These are phyloP conservation scores for Boechera stricta DNA, from an alignment of 345 rosid species.

Conservation along the genomic window DNA sequence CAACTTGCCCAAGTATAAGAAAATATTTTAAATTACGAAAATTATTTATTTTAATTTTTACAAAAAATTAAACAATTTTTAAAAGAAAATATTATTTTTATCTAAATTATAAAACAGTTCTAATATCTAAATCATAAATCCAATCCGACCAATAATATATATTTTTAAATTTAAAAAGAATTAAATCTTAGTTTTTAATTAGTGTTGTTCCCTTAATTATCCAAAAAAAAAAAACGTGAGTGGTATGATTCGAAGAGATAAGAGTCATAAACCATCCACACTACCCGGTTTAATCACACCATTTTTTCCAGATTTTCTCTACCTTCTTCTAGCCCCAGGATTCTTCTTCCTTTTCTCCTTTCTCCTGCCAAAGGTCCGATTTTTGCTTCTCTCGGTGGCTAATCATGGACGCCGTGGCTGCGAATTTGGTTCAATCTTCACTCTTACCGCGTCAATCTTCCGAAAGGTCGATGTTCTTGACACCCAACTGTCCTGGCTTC, in stretches of 20 bases:
- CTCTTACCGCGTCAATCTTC: slow-evolving; percentile 42
- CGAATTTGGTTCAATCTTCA: slow-evolving; percentile 49
- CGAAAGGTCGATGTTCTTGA: slow-evolving; percentile 41
- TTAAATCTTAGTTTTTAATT: too few species aligned
- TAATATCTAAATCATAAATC: too few species aligned
- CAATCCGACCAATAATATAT: too few species aligned
- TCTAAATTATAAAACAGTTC: too few species aligned
- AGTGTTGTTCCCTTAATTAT: too few species aligned
- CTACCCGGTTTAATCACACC: neutral
- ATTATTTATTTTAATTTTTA: too few species aligned
- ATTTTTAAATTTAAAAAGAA: too few species aligned
- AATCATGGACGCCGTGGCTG: slow-evolving; percentile 55
- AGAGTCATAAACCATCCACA: neutral
- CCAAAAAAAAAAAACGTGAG: neutral
- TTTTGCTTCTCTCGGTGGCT: slow-evolving; percentile 29
- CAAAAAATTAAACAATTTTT: too few species aligned
- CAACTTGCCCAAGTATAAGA: too few species aligned
- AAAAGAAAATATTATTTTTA: too few species aligned
- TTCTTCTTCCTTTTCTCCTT: slow-evolving; percentile 17
- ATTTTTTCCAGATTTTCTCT: neutral
- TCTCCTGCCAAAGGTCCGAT: slow-evolving; percentile 29
- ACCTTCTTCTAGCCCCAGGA: slow-evolving; percentile 14
- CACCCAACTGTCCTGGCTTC: slow-evolving; percentile 45
- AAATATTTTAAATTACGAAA: too few species aligned
- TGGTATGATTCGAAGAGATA: slow-evolving; percentile 14